Evolutionary conservation across 2,329 filamentous ascomycete species (phyloP).

Genomic region (Arthrobotrys musiformis): DNA sequence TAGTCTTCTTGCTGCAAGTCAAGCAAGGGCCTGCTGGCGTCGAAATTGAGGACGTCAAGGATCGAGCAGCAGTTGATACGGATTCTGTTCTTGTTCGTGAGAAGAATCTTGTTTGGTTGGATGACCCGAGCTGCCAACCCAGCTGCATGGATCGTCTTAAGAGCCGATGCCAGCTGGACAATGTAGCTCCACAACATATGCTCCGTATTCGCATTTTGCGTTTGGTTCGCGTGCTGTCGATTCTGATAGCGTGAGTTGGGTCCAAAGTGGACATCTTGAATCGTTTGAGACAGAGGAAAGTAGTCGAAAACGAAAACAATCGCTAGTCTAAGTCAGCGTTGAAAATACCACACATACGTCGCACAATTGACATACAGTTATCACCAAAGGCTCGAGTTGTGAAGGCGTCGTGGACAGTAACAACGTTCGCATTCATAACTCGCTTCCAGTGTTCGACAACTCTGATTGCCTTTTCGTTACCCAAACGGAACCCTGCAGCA

Average conservation of each 20-base stretch:
- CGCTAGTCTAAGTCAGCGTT: slow-evolving; percentile 61
- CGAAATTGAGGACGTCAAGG: slow-evolving; percentile 87
- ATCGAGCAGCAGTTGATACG: slow-evolving; percentile 88
- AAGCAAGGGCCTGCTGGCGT: slow-evolving; percentile 73
- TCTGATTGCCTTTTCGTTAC: slow-evolving; percentile 87
- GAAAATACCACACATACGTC: neutral
- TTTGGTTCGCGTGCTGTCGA: slow-evolving; percentile 60
- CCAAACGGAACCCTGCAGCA: slow-evolving; percentile 77
- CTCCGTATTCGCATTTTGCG: slow-evolving; percentile 71
- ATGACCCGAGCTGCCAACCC: slow-evolving; percentile 87
- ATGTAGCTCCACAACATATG: slow-evolving; percentile 89
- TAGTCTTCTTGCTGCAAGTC: slow-evolving; percentile 92
- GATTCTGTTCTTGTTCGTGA: slow-evolving; percentile 90
- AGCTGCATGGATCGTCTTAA: slow-evolving; percentile 83
- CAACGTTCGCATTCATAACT: slow-evolving; percentile 81
- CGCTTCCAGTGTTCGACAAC: slow-evolving; percentile 90
- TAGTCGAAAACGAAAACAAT: slow-evolving; percentile 95
- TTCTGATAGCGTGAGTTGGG: slow-evolving; percentile 59
- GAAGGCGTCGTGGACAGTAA: slow-evolving; percentile 89
- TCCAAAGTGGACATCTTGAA: slow-evolving; percentile 81
- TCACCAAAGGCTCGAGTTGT: slow-evolving; percentile 93
- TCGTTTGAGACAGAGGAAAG: slow-evolving; percentile 87
- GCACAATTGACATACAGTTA: slow-evolving; percentile 70
- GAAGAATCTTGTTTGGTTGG: slow-evolving; percentile 84
- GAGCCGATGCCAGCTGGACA: slow-evolving; percentile 86